Conservation (phyloP, 169 alveolate species). For the Plasmodium coatneyi region DNA sequence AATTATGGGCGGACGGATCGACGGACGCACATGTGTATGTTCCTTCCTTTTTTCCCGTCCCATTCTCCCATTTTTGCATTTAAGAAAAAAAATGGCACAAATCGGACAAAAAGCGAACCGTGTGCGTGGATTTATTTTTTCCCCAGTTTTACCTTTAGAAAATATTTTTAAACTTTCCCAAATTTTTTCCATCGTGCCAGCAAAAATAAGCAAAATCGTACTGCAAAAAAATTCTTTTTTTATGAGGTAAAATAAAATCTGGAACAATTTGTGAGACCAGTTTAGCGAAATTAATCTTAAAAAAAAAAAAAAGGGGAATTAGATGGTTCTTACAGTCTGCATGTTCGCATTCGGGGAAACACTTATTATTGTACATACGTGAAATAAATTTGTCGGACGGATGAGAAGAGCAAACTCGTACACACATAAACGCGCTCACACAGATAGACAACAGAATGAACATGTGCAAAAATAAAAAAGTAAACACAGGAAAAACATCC, state of each 20-base stretch:
- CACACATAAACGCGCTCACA: not conserved
- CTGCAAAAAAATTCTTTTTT: not conserved
- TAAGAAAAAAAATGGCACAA: not conserved
- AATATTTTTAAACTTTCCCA: not conserved
- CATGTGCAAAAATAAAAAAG: not conserved
- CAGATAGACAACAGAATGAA: not conserved
- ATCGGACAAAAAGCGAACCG: not conserved
- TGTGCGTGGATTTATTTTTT: not conserved
- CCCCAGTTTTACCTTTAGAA: not conserved
- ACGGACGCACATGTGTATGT: not conserved
- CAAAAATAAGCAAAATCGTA: not conserved
- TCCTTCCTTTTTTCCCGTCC: not conserved
- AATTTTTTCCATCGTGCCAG: not conserved
- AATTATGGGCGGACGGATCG: not conserved
- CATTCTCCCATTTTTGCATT: not conserved
- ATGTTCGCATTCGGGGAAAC: not conserved
- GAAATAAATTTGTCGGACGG: not conserved
- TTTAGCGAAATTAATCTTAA: not conserved
- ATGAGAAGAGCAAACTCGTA: not conserved
- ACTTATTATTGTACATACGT: not conserved
- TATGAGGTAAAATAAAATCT: not conserved
- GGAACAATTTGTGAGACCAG: not conserved
- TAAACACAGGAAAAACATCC: not conserved
- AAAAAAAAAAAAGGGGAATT: not conserved
- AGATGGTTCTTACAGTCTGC: not conserved